These are phyloP conservation scores for Grigorovia yakushimaensis DNA, from an alignment of 805 yeast genomes.

Conservation along the genomic window DNA sequence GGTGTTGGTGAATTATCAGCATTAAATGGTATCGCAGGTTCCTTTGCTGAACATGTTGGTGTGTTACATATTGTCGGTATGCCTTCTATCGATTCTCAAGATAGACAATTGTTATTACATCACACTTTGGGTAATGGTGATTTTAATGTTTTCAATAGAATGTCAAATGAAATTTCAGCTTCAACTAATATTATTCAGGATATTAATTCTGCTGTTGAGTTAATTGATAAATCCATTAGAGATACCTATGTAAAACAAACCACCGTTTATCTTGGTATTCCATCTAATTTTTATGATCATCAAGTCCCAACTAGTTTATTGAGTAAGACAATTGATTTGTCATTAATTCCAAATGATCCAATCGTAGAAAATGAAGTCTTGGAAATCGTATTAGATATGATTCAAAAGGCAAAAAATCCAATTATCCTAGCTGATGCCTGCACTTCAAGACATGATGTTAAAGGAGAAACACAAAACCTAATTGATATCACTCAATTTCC, in stretches of 20 bases:
- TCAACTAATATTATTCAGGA: conserved; percentile 1
- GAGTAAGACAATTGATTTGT: conserved; percentile 2
- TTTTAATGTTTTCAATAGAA: conserved; percentile 5
- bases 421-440: conserved; percentile 4
- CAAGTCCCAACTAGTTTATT: background rate
- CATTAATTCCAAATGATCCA: conserved; percentile 2
- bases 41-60: conserved; percentile 6
- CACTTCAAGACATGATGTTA: conserved; percentile 4
- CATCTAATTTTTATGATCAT: conserved; percentile 2
- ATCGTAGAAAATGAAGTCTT: conserved; percentile 2
- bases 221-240: conserved; percentile 3
- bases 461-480: conserved; percentile 2
- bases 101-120: conserved; percentile 2
- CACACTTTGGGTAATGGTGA: conserved; percentile 6
- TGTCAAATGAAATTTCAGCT: conserved; percentile 4
- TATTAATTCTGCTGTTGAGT: background rate
- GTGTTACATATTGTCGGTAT: conserved; percentile 4
- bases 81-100: conserved; percentile 3
- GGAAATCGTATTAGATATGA: background rate
- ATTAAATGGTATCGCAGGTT: conserved; percentile 5
- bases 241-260: conserved; percentile 3
- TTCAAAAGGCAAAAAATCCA: conserved; percentile 3
- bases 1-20: conserved; percentile 7
- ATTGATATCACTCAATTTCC: conserved; percentile 5
- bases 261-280: conserved; percentile 4